Percentiles rank a stretch among this genome's conserved stretches.
Conservation (phyloP, 768 basidiomycete species). For the Epithele typhae region DNA sequence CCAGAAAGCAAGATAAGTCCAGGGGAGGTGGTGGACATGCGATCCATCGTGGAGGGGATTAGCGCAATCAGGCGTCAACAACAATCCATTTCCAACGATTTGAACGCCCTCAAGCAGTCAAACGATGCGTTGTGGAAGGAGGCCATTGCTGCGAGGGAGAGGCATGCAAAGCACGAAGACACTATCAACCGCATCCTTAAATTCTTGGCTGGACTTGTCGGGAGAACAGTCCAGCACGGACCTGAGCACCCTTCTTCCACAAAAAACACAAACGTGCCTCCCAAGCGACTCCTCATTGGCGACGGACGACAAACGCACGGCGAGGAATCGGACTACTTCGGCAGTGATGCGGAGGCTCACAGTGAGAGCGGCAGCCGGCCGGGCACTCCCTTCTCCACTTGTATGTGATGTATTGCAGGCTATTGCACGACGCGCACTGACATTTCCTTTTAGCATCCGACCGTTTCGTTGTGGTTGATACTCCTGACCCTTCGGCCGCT, state of each 20-base stretch:
- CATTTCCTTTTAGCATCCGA: slow-evolving; percentile 21
- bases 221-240: slow-evolving; percentile 39
- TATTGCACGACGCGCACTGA: too few relatives aligned
- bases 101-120: slow-evolving; percentile 82
- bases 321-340: slow-evolving; percentile 31
- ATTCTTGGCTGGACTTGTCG: slow-evolving; percentile 83
- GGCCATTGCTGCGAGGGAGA: slow-evolving; percentile 67
- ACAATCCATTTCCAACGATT: slow-evolving; percentile 78
- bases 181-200: slow-evolving; percentile 94
- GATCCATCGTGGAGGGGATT: slow-evolving; percentile 77
- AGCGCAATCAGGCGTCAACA: slow-evolving; percentile 88
- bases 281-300: slow-evolving; percentile 63
- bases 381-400: slow-evolving; percentile 8
- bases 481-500: too few relatives aligned
- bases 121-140: slow-evolving; percentile 93
- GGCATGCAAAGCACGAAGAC: slow-evolving; percentile 91
- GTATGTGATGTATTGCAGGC: slow-evolving; percentile 4
- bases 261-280: too few relatives aligned
- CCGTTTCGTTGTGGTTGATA: slow-evolving; percentile 43
- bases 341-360: slow-evolving; percentile 37
- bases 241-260: too few relatives aligned
- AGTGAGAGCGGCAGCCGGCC: slow-evolving; percentile 4
- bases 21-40: slow-evolving; percentile 56
- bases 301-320: slow-evolving; percentile 36
- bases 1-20: slow-evolving; percentile 6